Evolutionary conservation across 2,329 filamentous ascomycete genomes (phyloP), one percentile per base, ranked within the genome.

Genomic region (Sclerotinia minor): DNA sequence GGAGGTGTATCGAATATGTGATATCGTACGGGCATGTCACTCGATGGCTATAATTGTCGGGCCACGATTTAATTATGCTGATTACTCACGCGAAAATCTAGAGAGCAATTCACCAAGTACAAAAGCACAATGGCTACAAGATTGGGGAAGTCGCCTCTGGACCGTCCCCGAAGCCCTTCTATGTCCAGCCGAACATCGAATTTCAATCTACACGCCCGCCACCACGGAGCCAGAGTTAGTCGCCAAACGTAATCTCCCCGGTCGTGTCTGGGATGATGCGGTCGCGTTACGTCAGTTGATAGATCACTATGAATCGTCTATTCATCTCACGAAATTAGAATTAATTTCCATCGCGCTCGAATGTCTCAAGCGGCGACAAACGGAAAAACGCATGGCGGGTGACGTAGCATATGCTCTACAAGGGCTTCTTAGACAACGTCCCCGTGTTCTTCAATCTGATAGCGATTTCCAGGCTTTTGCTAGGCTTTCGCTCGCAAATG

Each of bases 341-440:
- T 64, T 76, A 1, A 72, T 77, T 26, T 68, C 70, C 2, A 71
- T 72, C 5, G 74, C 72, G 5, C 66, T 77, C 9, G 69, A 73
- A 32, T 74, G 74, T n/a, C 69, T 65, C 29, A 69, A 61, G 5
- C 69, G 72, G 35, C 29, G 65, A 32, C 69, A 45, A 26, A 65
- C 54, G 3, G 49, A 65, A 19, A 69, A 69, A 55, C 60, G 66
- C 47, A 64, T 24, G 19, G 21, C 58, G 5, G 76, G 74, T 17
- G 76, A 77, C 64, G 68, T 74, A 2, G 70, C 75, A 11, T 76
- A 77, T 45, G 76, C 76, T 1, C 71, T 77, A 3, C 76, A 77
- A 74, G 71, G 71, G 17, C 69, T 77, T 2, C 68, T 76, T 15
- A 70, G 75, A 29, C 70, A 73, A 54, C 72, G 76, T 29, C 73